Conservation (phyloP, 2,329 filamentous ascomycete species). For the Aspergillus tubingensis region DNA sequence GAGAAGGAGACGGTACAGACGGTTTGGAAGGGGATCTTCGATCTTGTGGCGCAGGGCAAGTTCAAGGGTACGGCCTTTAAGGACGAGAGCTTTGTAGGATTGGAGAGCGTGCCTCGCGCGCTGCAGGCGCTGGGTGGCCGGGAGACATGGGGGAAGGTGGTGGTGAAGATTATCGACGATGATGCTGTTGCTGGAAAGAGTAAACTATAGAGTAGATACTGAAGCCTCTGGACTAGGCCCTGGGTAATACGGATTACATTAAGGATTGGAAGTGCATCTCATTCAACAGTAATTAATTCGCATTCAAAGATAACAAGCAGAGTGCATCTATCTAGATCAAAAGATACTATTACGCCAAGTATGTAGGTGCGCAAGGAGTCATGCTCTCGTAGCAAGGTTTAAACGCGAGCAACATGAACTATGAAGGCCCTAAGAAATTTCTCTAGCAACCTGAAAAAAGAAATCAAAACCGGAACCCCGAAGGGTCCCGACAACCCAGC, state of each 20-base stretch:
- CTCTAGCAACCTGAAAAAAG: constrained; percentile 38
- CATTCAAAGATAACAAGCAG: background rate
- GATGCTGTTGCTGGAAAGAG: constrained; percentile 56
- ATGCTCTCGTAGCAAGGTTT: constrained; percentile 43
- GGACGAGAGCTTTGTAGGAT: constrained; percentile 77
- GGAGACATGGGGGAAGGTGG: constrained; percentile 94
- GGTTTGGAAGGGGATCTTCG: constrained; percentile 83
- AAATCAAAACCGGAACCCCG: constrained; percentile 12
- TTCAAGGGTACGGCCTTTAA: constrained; percentile 80
- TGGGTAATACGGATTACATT: background rate
- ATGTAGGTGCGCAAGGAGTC: constrained; percentile 51
- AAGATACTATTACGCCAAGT: background rate
- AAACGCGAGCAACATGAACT: constrained; percentile 45
- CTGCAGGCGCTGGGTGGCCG: constrained; percentile 75
- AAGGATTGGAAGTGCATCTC: too few relatives aligned
- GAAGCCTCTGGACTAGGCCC: background rate
- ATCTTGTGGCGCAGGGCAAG: constrained; percentile 74
- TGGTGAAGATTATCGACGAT: constrained; percentile 77
- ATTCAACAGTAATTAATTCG: background rate
- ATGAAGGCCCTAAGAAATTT: constrained; percentile 46
- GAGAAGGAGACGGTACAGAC: constrained; percentile 68
- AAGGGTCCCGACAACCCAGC: constrained; percentile 36
- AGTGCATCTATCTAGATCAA: background rate
- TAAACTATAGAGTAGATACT: constrained; percentile 33
- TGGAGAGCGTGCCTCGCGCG: constrained; percentile 77